Conservation (phyloP, 1,284 basidiomycete species). For the Leccinum fuscescens region DNA sequence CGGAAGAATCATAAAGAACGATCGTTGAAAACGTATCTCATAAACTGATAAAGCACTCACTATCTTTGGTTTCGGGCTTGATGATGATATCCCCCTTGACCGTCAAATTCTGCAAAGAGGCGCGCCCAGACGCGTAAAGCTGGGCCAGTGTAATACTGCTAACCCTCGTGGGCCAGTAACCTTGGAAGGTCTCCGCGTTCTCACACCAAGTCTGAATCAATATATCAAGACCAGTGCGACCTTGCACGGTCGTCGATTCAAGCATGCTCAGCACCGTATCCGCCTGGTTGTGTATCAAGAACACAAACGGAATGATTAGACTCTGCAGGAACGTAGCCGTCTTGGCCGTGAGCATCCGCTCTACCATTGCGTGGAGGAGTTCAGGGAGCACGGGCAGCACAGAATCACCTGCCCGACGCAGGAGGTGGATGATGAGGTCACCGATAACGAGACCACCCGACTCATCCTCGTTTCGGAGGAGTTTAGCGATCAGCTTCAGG, state of each 20-base stretch:
- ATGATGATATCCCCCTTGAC: conserved; percentile 95
- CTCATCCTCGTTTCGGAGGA: conserved; percentile 77
- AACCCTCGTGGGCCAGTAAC: conserved; percentile 87
- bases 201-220: conserved; percentile 91
- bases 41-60: conserved; percentile 44
- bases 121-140: conserved; percentile 67
- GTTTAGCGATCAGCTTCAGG: conserved; percentile 71
- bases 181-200: conserved; percentile 90
- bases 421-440: conserved; percentile 89
- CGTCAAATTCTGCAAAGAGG: conserved; percentile 60
- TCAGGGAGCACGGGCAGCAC: conserved; percentile 83
- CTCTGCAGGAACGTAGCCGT: conserved; percentile 91
- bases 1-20: conserved; percentile 17
- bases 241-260: conserved; percentile 58
- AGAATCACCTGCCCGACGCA: conserved; percentile 76
- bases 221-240: conserved; percentile 70
- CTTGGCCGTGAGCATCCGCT: conserved; percentile 77
- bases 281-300: conserved; percentile 83
- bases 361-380: conserved; percentile 80
- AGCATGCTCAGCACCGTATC: conserved; percentile 76
- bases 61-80: conserved; percentile 73
- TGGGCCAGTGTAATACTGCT: conserved; percentile 82
- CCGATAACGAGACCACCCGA: conserved; percentile 91
- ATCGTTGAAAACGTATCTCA: conserved; percentile 17
- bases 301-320: conserved; percentile 89